A percentile compares a stretch with the other conserved stretches of the same genome.
Conservation (phyloP, 768 basidiomycete species). For the Mycena maculata region DNA sequence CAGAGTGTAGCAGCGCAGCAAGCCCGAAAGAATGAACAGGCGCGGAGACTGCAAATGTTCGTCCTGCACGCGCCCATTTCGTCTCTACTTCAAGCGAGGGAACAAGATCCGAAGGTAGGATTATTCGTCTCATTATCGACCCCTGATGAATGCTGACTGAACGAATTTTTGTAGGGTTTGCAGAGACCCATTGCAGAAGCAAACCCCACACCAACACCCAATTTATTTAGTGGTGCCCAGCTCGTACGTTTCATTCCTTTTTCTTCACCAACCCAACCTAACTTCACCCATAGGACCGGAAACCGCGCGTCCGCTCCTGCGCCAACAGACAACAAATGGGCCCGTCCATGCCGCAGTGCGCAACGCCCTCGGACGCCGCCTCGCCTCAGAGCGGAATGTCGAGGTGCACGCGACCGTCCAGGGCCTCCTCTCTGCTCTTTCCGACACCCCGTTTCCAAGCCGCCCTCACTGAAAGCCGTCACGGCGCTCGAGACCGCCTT, state of each 20-base stretch:
- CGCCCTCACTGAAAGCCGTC: no score
- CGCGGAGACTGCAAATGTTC: background rate
- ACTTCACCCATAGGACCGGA: background rate
- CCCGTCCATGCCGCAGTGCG: conserved; percentile 5
- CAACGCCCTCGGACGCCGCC: conserved; percentile 13
- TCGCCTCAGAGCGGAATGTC: conserved; percentile 11
- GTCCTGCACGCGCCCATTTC: conserved; percentile 14
- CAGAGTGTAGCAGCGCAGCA: no score
- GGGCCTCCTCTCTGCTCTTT: conserved; percentile 15
- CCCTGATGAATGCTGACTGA: no score
- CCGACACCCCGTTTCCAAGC: background rate
- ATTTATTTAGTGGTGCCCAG: no score
- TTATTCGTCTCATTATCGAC: no score
- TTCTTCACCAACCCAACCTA: background rate
- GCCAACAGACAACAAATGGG: no score
- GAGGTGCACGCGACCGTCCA: conserved; percentile 29
- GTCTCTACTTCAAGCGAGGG: conserved; percentile 4
- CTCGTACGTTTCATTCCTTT: no score
- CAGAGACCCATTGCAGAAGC: no score
- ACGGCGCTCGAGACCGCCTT: conserved; percentile 40
- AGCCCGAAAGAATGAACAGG: conserved; percentile 6
- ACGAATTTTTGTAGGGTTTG: no score
- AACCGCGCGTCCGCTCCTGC: conserved; percentile 7
- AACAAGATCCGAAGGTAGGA: no score
- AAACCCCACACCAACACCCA: no score